Conservation (phyloP, 2,329 filamentous ascomycete genomes). For the Cladosporium oxysporum region DNA sequence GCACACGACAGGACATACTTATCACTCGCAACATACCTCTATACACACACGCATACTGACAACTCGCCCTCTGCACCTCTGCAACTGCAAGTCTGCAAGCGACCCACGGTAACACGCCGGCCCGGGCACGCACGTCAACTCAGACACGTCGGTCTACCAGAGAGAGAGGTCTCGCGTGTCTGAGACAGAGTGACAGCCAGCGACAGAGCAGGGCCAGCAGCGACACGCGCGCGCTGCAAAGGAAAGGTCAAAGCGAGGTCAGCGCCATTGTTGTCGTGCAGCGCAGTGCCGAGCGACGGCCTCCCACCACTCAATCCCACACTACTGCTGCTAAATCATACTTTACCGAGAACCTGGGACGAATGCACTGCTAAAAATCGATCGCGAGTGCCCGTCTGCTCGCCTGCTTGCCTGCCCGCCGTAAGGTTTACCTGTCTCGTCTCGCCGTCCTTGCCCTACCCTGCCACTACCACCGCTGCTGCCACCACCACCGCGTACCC, state of each 20-base stretch:
- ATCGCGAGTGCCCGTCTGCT: constrained; percentile 1
- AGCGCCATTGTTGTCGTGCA: constrained; percentile 16
- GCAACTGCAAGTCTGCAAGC: background rate
- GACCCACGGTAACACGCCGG: constrained; percentile 2
- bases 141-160: constrained; percentile 5
- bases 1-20: background rate
- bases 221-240: background rate
- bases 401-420: background rate
- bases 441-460: constrained; percentile 2
- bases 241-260: background rate
- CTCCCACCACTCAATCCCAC: constrained; percentile 1
- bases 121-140: constrained; percentile 5
- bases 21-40: background rate
- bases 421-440: background rate
- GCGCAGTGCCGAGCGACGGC: constrained; percentile 17
- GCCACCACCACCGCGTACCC: constrained; percentile 3
- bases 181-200: constrained; percentile 4
- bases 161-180: constrained; percentile 3
- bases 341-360: constrained; percentile 21
- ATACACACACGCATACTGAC: background rate
- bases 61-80: background rate
- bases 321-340: constrained; percentile 1
- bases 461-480: background rate
- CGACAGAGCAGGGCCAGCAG: background rate
- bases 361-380: constrained; percentile 9